Evolutionary conservation across 2,329 filamentous ascomycete species (phyloP).

Genomic region (Colletotrichum spaethianum): DNA sequence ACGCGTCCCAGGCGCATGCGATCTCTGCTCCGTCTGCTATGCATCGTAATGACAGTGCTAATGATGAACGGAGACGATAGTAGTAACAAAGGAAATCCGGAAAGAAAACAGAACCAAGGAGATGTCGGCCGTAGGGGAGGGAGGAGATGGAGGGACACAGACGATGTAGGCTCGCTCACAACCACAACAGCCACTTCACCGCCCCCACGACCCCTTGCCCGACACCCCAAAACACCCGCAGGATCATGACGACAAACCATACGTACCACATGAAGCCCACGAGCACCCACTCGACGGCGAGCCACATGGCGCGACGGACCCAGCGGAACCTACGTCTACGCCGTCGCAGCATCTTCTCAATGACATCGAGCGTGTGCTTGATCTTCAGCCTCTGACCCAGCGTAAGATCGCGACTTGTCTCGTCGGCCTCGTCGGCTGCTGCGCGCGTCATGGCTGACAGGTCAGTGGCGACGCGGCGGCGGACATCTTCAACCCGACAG

Average conservation of each 20-base stretch:
- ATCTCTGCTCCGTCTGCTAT: constrained; percentile 30
- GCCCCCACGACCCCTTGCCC: constrained; percentile 71
- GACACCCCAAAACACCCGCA: constrained; percentile 75
- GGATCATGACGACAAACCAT: constrained; percentile 88
- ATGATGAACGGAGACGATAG: constrained; percentile 1
- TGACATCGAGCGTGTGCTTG: constrained; percentile 84
- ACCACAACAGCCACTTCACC: constrained; percentile 88
- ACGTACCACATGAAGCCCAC: constrained; percentile 95
- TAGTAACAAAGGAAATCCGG: no score
- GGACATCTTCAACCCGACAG: constrained; percentile 61
- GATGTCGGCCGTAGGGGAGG: background rate
- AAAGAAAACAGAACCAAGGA: background rate
- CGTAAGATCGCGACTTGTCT: constrained; percentile 81
- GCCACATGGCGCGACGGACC: constrained; percentile 82
- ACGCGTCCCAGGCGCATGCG: constrained; percentile 7
- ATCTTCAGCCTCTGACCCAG: constrained; percentile 83
- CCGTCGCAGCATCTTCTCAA: constrained; percentile 81
- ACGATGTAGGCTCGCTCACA: constrained; percentile 59
- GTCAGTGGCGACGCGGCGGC: constrained; percentile 64
- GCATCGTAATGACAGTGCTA: constrained; percentile 31
- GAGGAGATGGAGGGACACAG: background rate
- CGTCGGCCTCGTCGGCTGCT: constrained; percentile 84
- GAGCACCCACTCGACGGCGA: constrained; percentile 87
- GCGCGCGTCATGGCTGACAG: constrained; percentile 73
- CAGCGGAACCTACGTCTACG: constrained; percentile 79